A percentile compares a stretch with the other conserved stretches of the same genome.
Conservation (phyloP, 2,329 filamentous ascomycete species). For the Myotisia sp. region DNA sequence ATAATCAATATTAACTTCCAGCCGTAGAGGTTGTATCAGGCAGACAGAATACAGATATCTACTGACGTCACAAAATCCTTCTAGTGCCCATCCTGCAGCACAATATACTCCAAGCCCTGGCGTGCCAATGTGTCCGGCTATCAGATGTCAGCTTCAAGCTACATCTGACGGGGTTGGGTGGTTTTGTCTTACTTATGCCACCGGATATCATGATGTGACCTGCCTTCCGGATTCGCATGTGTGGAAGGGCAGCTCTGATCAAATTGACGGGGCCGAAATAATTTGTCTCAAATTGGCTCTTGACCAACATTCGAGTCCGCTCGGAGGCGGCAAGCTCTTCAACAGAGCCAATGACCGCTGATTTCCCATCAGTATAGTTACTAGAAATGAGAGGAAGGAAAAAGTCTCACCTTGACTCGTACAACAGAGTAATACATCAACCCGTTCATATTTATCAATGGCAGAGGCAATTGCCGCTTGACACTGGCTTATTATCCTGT, state of each 20-base stretch:
- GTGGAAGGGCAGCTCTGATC: slow-evolving; percentile 73
- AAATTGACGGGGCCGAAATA: slow-evolving; percentile 96
- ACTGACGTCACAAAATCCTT: slow-evolving; percentile 77
- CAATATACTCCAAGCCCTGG: slow-evolving; percentile 85
- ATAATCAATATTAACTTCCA: not conserved
- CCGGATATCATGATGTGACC: slow-evolving; percentile 86
- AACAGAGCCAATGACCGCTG: slow-evolving; percentile 75
- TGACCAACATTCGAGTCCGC: slow-evolving; percentile 61
- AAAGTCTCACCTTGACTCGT: slow-evolving; percentile 56
- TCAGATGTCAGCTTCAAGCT: not conserved
- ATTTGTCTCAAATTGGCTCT: slow-evolving; percentile 84
- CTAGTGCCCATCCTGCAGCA: slow-evolving; percentile 83
- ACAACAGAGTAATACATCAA: slow-evolving; percentile 85
- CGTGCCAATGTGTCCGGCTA: slow-evolving; percentile 75
- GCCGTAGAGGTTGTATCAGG: not conserved
- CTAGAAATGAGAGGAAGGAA: slow-evolving; percentile 4
- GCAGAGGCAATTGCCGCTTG: slow-evolving; percentile 78
- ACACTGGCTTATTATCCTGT: slow-evolving; percentile 52
- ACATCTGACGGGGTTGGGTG: not conserved
- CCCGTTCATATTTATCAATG: slow-evolving; percentile 64
- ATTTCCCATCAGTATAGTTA: slow-evolving; percentile 6
- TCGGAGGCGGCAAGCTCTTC: slow-evolving; percentile 70
- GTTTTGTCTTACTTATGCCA: slow-evolving; percentile 51
- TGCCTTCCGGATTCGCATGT: slow-evolving; percentile 62
- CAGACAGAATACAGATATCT: not conserved